phyloP scores from a whole-genome alignment of 768 basidiomycete genomes.

The Tubosaeta sp. region DNA sequence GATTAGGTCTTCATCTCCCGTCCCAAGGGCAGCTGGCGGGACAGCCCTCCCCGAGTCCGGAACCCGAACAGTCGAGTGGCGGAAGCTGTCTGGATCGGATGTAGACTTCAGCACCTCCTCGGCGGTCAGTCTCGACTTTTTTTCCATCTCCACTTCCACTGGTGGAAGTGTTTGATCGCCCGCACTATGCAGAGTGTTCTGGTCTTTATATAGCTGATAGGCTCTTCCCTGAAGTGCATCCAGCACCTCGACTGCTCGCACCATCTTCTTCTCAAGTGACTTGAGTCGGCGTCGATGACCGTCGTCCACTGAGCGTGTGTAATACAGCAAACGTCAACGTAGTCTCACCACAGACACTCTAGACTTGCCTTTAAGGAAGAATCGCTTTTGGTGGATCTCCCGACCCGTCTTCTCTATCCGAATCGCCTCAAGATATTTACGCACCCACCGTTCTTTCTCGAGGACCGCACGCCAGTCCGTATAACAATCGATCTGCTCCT shows the following conservation, averaged over 20 bases:
- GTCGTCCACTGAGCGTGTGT: constrained; percentile 21
- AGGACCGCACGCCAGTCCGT: constrained; percentile 10
- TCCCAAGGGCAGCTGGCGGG: neutral
- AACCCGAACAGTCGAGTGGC: neutral
- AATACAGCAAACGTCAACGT: neutral
- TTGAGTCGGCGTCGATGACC: constrained; percentile 30
- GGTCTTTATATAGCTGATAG: constrained; percentile 10
- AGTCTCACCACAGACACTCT: neutral
- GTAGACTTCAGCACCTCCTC: neutral
- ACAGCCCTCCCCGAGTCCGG: neutral
- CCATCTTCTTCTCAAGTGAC: constrained; percentile 28
- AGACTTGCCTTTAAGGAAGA: constrained; percentile 30
- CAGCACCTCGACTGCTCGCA: constrained; percentile 16
- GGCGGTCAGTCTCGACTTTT: neutral
- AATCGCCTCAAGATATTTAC: constrained; percentile 30
- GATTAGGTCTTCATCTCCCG: constrained; percentile 18
- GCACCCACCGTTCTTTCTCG: constrained; percentile 21
- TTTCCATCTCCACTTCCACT: neutral
- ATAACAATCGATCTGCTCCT: constrained; percentile 10
- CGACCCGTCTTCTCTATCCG: constrained; percentile 30
- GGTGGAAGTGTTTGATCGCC: neutral
- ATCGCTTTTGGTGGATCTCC: constrained; percentile 29
- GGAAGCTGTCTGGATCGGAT: neutral
- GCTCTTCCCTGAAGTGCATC: constrained; percentile 19
- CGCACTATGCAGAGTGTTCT: constrained; percentile 5